These are phyloP conservation scores for Metschnikowia kunwiensis DNA, from an alignment of 805 yeast genomes.

Conservation along the genomic window DNA sequence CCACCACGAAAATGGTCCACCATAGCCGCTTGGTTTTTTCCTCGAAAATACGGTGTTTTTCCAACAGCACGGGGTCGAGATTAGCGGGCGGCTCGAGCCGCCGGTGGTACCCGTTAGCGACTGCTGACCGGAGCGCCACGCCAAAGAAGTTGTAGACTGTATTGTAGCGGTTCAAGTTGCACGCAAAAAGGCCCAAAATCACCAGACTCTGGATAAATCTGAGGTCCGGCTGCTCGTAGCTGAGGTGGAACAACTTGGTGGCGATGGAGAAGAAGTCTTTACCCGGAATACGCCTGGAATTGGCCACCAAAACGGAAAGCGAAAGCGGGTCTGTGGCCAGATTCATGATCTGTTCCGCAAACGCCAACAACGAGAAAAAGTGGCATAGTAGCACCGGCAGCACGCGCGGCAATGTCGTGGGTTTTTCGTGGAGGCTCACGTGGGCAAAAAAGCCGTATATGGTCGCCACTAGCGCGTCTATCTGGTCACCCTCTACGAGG, in stretches of 20 bases:
- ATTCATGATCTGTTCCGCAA: conserved; percentile 35
- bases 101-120: conserved; percentile 38
- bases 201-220: conserved; percentile 36
- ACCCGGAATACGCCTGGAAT: conserved; percentile 27
- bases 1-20: conserved; percentile 43
- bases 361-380: conserved; percentile 34
- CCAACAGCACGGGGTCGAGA: conserved; percentile 3
- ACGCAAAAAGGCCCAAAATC: conserved; percentile 34
- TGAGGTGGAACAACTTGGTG: conserved; percentile 29
- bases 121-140: conserved; percentile 37
- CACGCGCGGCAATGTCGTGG: conserved; percentile 6
- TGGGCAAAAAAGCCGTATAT: conserved; percentile 16
- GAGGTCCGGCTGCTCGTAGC: conserved; percentile 28
- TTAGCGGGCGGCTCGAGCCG: conserved; percentile 18
- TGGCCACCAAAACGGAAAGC: conserved; percentile 6
- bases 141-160: conserved; percentile 40
- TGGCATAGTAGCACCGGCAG: conserved; percentile 26
- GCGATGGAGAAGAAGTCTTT: conserved; percentile 33
- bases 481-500: conserved; percentile 26
- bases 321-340: conserved; percentile 11
- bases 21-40: conserved; percentile 39
- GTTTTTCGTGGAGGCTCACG: conserved; percentile 1
- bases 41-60: conserved; percentile 5
- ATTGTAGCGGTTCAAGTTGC: conserved; percentile 36
- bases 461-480: conserved; percentile 16